These are phyloP conservation scores for Dothiorella sarmentorum DNA, from an alignment of 2,329 filamentous ascomycete genomes.

Conservation along the genomic window DNA sequence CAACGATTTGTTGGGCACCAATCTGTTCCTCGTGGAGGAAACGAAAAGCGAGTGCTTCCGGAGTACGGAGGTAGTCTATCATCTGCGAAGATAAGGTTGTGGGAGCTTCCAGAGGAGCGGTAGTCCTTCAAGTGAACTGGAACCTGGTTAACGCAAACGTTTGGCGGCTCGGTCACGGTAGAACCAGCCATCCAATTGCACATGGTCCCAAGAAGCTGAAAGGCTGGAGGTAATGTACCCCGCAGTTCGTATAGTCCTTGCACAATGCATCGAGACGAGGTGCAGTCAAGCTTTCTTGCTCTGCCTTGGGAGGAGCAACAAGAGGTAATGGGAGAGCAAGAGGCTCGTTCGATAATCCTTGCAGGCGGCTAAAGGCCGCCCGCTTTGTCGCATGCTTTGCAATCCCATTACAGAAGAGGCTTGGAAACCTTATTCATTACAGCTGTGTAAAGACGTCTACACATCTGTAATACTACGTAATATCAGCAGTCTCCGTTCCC, in stretches of 20 bases:
- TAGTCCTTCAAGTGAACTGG: not conserved
- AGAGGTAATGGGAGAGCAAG: not conserved
- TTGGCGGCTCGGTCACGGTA: not conserved
- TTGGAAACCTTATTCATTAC: not conserved
- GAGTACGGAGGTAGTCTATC: not conserved
- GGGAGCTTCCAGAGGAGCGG: not conserved
- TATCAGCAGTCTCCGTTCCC: too few relatives aligned
- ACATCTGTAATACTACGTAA: not conserved
- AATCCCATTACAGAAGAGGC: not conserved
- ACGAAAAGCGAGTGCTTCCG: not conserved
- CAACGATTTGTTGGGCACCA: not conserved
- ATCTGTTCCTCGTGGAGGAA: not conserved
- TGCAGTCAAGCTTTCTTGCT: not conserved
- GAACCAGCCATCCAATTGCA: too few relatives aligned
- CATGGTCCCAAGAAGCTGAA: not conserved
- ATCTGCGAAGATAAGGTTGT: constrained; percentile 4
- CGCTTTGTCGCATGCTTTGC: too few relatives aligned
- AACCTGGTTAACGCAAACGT: not conserved
- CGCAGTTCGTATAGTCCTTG: not conserved
- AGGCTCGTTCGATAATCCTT: too few relatives aligned
- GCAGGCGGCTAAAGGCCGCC: too few relatives aligned
- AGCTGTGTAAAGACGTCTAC: not conserved
- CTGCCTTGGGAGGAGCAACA: not conserved
- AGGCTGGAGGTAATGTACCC: not conserved
- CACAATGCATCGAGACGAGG: not conserved